Conservation (phyloP, 1,284 basidiomycete species). For the Irpex sp. region DNA sequence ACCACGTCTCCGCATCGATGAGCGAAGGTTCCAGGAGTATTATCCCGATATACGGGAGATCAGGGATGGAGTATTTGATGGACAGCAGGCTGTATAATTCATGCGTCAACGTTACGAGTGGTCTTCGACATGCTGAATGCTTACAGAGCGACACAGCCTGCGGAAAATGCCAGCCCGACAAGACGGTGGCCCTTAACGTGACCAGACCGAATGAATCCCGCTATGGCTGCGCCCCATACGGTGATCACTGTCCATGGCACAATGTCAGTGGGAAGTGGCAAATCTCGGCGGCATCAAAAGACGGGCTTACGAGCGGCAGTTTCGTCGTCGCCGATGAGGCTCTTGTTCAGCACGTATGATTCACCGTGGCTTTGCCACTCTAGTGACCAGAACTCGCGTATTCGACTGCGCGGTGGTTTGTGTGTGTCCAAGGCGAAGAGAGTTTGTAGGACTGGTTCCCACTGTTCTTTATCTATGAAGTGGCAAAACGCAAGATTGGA, state of each 20-base stretch:
- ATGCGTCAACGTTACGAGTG: too few species aligned
- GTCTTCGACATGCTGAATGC: background rate
- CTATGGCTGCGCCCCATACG: background rate
- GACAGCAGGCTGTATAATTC: background rate
- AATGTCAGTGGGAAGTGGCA: too few species aligned
- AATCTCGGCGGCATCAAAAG: too few species aligned
- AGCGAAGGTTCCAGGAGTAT: constrained; percentile 5
- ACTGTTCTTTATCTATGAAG: background rate
- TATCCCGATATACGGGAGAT: background rate
- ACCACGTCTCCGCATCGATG: constrained; percentile 3
- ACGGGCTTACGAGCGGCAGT: background rate
- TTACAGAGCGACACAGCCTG: background rate
- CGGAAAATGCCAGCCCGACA: background rate
- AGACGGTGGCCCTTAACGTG: background rate
- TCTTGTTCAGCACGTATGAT: background rate
- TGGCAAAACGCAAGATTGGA: background rate
- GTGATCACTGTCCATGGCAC: background rate
- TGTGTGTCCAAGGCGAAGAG: background rate
- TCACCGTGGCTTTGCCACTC: background rate
- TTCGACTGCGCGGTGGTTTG: background rate
- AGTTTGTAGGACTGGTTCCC: background rate
- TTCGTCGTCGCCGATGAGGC: background rate
- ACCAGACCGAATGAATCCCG: background rate
- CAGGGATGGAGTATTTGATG: background rate
- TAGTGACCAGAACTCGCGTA: background rate